phyloP scores from a whole-genome alignment of 23 red algal species.

The Cyanidiococcus yangmingshanensis region DNA sequence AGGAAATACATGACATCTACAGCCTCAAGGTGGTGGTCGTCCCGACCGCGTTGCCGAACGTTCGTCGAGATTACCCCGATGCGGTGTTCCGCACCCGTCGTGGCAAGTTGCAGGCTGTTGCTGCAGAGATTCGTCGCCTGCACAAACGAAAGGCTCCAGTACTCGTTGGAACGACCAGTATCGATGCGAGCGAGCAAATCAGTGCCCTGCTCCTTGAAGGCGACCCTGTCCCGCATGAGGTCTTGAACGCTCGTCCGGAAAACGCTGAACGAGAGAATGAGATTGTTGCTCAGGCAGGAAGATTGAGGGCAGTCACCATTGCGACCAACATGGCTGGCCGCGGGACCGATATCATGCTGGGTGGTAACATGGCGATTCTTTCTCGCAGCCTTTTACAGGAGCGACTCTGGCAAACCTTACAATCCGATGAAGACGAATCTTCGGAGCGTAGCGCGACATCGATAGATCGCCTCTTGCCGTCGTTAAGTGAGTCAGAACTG shows the following conservation, averaged over 20 bases:
- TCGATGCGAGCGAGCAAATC: conserved; percentile 72
- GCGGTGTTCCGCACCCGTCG: conserved; percentile 69
- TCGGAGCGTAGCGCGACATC: conserved; percentile 23
- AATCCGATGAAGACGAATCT: background rate
- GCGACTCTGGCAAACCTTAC: conserved; percentile 19
- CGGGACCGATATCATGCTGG: conserved; percentile 95
- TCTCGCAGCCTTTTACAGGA: conserved; percentile 42
- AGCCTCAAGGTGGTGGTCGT: conserved; percentile 50
- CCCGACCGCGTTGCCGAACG: conserved; percentile 89
- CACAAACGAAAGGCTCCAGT: conserved; percentile 54
- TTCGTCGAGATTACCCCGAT: conserved; percentile 90
- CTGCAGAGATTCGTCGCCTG: conserved; percentile 67
- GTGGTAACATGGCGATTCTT: conserved; percentile 69
- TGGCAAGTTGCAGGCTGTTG: conserved; percentile 67
- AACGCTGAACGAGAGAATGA: conserved; percentile 70
- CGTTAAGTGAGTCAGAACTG: background rate
- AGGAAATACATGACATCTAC: conserved; percentile 61
- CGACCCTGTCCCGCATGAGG: conserved; percentile 77
- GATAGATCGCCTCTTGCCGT: conserved; percentile 40
- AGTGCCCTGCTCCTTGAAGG: conserved; percentile 26
- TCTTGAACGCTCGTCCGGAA: conserved; percentile 86
- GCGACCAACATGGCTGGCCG: conserved; percentile 98
- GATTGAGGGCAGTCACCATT: conserved; percentile 71
- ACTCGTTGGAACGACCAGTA: conserved; percentile 84
- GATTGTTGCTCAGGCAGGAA: conserved; percentile 85